These are phyloP conservation scores for Stagonosporopsis vannaccii DNA, from an alignment of 2,329 filamentous ascomycete species.

Conservation along the genomic window DNA sequence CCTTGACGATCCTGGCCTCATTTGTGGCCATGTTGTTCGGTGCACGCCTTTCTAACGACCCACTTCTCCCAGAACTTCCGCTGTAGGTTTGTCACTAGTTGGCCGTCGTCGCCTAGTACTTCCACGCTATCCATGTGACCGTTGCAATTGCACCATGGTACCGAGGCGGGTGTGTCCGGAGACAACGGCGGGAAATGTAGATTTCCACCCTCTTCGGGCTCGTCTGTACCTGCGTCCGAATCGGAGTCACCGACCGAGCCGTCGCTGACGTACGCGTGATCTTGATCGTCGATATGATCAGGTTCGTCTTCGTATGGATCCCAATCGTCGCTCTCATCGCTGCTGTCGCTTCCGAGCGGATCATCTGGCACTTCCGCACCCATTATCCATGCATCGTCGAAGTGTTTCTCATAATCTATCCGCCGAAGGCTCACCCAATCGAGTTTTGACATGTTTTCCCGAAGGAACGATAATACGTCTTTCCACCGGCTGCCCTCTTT, in stretches of 20 bases:
- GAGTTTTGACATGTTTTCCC: slow-evolving; percentile 63
- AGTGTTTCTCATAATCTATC: slow-evolving; percentile 65
- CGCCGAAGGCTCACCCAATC: slow-evolving; percentile 69
- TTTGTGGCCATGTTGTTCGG: slow-evolving; percentile 51
- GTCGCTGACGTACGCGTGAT: slow-evolving; percentile 45
- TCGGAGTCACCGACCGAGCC: slow-evolving; percentile 44
- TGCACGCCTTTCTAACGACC: slow-evolving; percentile 58
- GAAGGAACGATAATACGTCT: slow-evolving; percentile 64
- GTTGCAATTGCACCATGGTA: slow-evolving; percentile 57
- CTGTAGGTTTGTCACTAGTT: slow-evolving; percentile 56
- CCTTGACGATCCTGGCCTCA: slow-evolving; percentile 24
- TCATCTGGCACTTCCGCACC: slow-evolving; percentile 60
- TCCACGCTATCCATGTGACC: slow-evolving; percentile 53
- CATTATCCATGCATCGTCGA: slow-evolving; percentile 56
- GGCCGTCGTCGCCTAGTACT: slow-evolving; percentile 58
- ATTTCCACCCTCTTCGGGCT: slow-evolving; percentile 49
- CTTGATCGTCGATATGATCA: slow-evolving; percentile 38
- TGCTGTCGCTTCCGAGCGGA: slow-evolving; percentile 54
- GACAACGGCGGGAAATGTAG: slow-evolving; percentile 56
- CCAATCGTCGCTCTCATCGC: slow-evolving; percentile 48
- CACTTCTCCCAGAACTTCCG: slow-evolving; percentile 65
- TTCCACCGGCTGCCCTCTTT: slow-evolving; percentile 67
- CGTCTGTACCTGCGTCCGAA: slow-evolving; percentile 45
- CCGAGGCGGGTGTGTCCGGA: slow-evolving; percentile 56
- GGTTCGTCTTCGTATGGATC: slow-evolving; percentile 44